A percentile compares a stretch with the other conserved stretches of the same genome.
Evolutionary conservation across 1,139 yeast species (phyloP).

Genomic region (Debaryomyces singareniensis): DNA sequence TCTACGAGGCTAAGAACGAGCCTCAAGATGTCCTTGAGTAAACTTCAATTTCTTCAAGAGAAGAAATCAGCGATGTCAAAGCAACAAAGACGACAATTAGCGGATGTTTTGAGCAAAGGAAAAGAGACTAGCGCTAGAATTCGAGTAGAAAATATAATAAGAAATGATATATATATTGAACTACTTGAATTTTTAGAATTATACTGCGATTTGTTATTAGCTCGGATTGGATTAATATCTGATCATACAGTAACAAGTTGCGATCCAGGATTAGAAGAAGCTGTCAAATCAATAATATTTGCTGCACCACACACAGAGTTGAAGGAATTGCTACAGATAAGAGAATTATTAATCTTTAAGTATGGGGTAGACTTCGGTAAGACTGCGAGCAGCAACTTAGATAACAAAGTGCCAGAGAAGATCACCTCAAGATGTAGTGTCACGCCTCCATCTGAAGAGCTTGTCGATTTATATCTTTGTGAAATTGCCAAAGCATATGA

Average conservation of each 20-base stretch:
- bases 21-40: conserved; percentile 74
- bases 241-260: conserved; percentile 34
- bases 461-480: conserved; percentile 64
- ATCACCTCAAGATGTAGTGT: conserved; percentile 57
- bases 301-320: conserved; percentile 71
- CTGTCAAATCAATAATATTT: conserved; percentile 64
- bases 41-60: conserved; percentile 74
- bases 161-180: conserved; percentile 81
- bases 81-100: conserved; percentile 71
- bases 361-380: conserved; percentile 62
- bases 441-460: conserved; percentile 58
- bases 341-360: conserved; percentile 56
- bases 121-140: conserved; percentile 82
- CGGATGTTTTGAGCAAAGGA: conserved; percentile 62
- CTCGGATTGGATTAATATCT: conserved; percentile 58
- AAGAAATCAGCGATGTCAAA: conserved; percentile 78
- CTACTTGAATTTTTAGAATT: conserved; percentile 73
- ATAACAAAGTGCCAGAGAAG: conserved; percentile 57
- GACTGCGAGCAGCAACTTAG: conserved; percentile 52
- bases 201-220: conserved; percentile 77
- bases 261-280: conserved; percentile 66
- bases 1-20: conserved; percentile 56
- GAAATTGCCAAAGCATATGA: conserved; percentile 81
- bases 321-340: conserved; percentile 57
- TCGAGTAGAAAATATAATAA: conserved; percentile 77